These are phyloP conservation scores for Talaromyces sp. DNA, from an alignment of 2,329 filamentous ascomycete species.

Conservation along the genomic window DNA sequence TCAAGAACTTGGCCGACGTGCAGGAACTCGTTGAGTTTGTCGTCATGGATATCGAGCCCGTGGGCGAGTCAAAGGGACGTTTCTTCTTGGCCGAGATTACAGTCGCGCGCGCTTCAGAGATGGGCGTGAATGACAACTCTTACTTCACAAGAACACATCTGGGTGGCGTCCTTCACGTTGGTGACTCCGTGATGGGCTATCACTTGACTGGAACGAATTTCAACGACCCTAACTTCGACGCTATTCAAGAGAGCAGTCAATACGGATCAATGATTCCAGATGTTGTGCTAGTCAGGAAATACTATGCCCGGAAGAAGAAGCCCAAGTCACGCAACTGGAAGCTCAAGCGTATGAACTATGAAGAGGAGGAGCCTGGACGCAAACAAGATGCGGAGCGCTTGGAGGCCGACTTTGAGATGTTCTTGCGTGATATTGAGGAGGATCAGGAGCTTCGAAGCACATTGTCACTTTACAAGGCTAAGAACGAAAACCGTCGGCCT, in stretches of 20 bases:
- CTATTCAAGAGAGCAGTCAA: constrained; percentile 72
- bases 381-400: constrained; percentile 81
- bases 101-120: constrained; percentile 79
- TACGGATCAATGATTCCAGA: constrained; percentile 82
- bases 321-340: constrained; percentile 83
- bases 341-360: constrained; percentile 87
- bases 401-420: constrained; percentile 94
- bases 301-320: constrained; percentile 85
- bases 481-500: constrained; percentile 50
- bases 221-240: constrained; percentile 84
- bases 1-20: constrained; percentile 78
- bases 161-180: constrained; percentile 77
- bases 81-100: constrained; percentile 85
- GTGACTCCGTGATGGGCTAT: constrained; percentile 94
- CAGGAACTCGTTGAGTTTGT: constrained; percentile 88
- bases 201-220: constrained; percentile 85
- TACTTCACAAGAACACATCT: constrained; percentile 92
- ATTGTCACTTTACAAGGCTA: constrained; percentile 77
- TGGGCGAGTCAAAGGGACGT: constrained; percentile 72
- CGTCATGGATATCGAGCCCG: constrained; percentile 86
- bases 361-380: constrained; percentile 61
- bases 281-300: constrained; percentile 94
- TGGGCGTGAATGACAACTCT: constrained; percentile 80
- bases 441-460: constrained; percentile 83
- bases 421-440: constrained; percentile 94